Evolutionary conservation across 2,329 filamentous ascomycete species (phyloP).

Genomic region (Exophiala xenobiotica): DNA sequence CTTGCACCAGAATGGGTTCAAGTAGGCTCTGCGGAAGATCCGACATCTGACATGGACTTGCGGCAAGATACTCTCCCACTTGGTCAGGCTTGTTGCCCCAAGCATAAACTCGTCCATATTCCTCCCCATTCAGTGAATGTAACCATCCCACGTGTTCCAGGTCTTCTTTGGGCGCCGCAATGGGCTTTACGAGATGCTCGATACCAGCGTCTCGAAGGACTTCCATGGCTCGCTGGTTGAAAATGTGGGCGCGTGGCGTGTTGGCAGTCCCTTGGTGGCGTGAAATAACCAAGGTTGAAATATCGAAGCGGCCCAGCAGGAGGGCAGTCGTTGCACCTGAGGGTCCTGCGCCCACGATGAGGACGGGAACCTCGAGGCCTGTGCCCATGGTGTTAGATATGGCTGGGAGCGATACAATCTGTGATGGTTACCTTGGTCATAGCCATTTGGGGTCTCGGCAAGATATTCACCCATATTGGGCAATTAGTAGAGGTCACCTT

Average conservation of each 20-base stretch:
- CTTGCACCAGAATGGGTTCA: constrained; percentile 48
- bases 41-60: constrained; percentile 44
- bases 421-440: too few species aligned
- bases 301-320: neutral
- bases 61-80: constrained; percentile 20
- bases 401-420: too few species aligned
- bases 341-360: constrained; percentile 3
- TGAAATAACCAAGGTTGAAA: constrained; percentile 3
- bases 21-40: constrained; percentile 52
- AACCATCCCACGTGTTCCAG: neutral
- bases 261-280: constrained; percentile 14
- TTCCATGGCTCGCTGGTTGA: constrained; percentile 18
- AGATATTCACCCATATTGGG: too few species aligned
- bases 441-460: too few species aligned
- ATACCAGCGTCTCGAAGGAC: constrained; percentile 12
- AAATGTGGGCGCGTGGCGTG: constrained; percentile 18
- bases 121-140: constrained; percentile 42
- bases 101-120: constrained; percentile 42
- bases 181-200: neutral
- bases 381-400: too few species aligned
- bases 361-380: constrained; percentile 5
- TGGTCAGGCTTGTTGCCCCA: constrained; percentile 43
- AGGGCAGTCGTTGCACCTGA: constrained; percentile 1
- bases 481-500: too few species aligned
- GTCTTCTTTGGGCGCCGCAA: constrained; percentile 1